Evolutionary conservation across 1,284 basidiomycete genomes (phyloP).

Genomic region (Ceratobasidium sp.): DNA sequence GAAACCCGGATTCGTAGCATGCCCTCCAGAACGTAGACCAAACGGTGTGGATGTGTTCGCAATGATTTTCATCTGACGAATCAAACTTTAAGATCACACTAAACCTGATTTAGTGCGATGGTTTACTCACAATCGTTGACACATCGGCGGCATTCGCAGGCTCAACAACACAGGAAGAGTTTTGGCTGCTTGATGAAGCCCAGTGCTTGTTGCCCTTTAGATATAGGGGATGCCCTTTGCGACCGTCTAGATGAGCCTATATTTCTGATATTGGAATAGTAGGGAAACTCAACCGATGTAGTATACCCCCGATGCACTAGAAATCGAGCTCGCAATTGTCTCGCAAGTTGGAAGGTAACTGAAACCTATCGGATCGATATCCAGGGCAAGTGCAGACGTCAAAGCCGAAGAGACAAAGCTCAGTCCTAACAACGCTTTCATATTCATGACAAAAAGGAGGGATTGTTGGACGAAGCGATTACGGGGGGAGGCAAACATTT

Average conservation of each 20-base stretch:
- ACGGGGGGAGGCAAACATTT: no score
- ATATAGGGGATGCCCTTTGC: conserved; percentile 21
- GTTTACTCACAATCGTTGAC: conserved; percentile 28
- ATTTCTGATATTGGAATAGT: not conserved
- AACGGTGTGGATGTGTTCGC: conserved; percentile 31
- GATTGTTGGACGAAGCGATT: no score
- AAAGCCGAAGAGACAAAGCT: no score
- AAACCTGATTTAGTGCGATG: not conserved
- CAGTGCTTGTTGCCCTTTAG: conserved; percentile 28
- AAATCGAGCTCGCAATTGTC: conserved; percentile 13
- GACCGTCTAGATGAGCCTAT: not conserved
- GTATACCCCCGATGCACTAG: conserved; percentile 11
- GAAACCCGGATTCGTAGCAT: conserved; percentile 65
- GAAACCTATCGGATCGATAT: not conserved
- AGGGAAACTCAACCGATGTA: conserved; percentile 16
- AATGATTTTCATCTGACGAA: conserved; percentile 10
- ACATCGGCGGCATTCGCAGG: conserved; percentile 27
- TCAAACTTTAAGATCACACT: not conserved
- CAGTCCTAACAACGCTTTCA: no score
- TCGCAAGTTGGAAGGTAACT: conserved; percentile 15
- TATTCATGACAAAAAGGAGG: no score
- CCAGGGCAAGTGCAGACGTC: no score
- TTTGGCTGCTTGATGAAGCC: conserved; percentile 38
- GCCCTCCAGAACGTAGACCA: conserved; percentile 59
- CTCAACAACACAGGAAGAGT: conserved; percentile 25